phyloP scores from a whole-genome alignment of 495 filamentous ascomycete genomes.

The Bacidia rubella region DNA sequence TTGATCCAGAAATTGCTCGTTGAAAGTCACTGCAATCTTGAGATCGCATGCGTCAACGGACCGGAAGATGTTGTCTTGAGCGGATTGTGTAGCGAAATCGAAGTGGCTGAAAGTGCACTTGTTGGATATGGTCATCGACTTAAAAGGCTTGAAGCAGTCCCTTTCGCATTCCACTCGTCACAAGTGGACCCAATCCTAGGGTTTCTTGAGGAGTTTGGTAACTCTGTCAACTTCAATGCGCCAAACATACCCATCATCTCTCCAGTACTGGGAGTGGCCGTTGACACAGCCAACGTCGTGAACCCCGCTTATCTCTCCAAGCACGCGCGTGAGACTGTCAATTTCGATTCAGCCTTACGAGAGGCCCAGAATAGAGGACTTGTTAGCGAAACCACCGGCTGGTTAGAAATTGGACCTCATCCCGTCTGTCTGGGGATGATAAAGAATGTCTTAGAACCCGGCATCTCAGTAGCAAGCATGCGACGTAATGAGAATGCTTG shows the following conservation, averaged over 20 bases:
- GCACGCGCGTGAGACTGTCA: constrained; percentile 22
- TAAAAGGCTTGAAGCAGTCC: constrained; percentile 30
- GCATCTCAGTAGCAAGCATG: constrained; percentile 32
- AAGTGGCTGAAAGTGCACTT: constrained; percentile 4
- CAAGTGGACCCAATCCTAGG: constrained; percentile 40
- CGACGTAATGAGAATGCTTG: constrained; percentile 32
- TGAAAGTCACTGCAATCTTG: constrained; percentile 3
- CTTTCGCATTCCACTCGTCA: constrained; percentile 42
- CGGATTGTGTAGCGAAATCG: constrained; percentile 33
- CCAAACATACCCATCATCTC: constrained; percentile 23
- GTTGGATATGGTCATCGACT: constrained; percentile 15
- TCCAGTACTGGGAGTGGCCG: constrained; percentile 17
- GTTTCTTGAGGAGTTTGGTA: constrained; percentile 26
- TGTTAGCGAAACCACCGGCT: constrained; percentile 19
- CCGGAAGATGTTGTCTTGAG: constrained; percentile 47
- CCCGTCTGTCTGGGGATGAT: constrained; percentile 24
- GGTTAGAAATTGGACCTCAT: constrained; percentile 32
- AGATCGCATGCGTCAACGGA: constrained; percentile 51
- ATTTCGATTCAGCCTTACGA: constrained; percentile 22
- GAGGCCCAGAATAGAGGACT: constrained; percentile 11
- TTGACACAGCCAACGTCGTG: constrained; percentile 16
- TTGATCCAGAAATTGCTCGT: neutral
- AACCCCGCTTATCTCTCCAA: constrained; percentile 22
- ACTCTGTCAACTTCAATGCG: constrained; percentile 25
- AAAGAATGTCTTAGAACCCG: constrained; percentile 18